Conservation (phyloP, 345 rosid genomes). For the Limnanthes douglasii region DNA sequence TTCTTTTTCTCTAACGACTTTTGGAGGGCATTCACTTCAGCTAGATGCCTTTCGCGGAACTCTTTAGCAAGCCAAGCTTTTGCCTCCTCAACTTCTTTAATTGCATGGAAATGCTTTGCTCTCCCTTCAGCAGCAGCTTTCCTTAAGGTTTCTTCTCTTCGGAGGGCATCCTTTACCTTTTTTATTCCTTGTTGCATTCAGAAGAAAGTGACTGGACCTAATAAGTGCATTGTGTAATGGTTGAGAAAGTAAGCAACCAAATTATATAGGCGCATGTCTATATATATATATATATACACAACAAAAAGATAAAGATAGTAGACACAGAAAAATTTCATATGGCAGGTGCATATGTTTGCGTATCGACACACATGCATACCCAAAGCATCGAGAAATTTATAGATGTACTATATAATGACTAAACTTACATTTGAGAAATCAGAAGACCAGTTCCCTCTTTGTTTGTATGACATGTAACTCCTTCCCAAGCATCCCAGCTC, state of each 20-base stretch:
- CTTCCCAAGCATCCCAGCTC: constrained; percentile 99
- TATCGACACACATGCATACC: too few species aligned
- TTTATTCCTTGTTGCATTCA: constrained; percentile 48
- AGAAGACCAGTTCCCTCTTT: constrained; percentile 52
- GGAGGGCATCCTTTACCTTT: constrained; percentile 41
- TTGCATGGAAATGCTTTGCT: constrained; percentile 44
- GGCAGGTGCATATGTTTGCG: too few species aligned
- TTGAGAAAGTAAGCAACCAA: too few species aligned
- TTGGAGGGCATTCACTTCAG: constrained; percentile 45
- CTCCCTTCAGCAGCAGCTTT: constrained; percentile 62
- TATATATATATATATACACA: too few species aligned
- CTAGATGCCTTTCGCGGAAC: constrained; percentile 44
- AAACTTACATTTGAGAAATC: constrained; percentile 74
- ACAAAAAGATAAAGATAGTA: too few species aligned
- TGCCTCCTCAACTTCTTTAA: constrained; percentile 58
- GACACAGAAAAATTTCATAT: too few species aligned
- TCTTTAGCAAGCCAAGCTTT: constrained; percentile 48
- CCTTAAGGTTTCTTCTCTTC: constrained; percentile 48
- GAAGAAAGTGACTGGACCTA: constrained; percentile 59
- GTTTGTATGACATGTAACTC: constrained; percentile 65
- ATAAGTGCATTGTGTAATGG: constrained; percentile 5
- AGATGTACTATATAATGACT: too few species aligned
- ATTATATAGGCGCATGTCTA: too few species aligned
- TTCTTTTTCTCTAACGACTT: constrained; percentile 61
- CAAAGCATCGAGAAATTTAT: too few species aligned